These are phyloP conservation scores for Quercus dentata DNA, from an alignment of 306 rosid genomes.

Conservation along the genomic window DNA sequence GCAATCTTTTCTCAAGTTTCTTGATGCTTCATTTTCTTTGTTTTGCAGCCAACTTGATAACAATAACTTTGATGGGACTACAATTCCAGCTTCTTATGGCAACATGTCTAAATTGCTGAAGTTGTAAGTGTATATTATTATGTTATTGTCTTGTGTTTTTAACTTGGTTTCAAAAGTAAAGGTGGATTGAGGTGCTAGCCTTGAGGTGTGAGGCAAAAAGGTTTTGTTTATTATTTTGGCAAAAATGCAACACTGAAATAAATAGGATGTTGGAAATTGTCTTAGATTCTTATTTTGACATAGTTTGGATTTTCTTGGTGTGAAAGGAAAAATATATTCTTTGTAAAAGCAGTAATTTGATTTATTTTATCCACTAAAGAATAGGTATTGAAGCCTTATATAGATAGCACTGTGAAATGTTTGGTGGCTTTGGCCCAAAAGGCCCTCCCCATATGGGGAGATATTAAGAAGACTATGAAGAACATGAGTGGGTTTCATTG, in stretches of 20 bases:
- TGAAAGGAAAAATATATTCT: no score
- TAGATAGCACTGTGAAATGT: no score
- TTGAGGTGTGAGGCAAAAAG: not conserved
- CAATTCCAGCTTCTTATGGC: slow-evolving; percentile 64
- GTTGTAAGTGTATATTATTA: slow-evolving; percentile 53
- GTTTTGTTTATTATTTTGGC: not conserved
- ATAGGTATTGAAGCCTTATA: no score
- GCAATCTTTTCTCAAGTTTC: slow-evolving; percentile 6
- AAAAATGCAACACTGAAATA: not conserved
- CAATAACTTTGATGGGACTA: slow-evolving; percentile 65
- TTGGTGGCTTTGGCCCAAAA: no score
- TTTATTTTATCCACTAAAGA: no score
- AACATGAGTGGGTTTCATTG: no score
- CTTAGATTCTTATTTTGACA: no score
- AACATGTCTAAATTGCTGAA: slow-evolving; percentile 56
- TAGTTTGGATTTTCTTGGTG: no score
- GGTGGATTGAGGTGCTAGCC: not conserved
- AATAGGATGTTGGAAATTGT: not conserved
- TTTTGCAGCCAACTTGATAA: slow-evolving; percentile 88
- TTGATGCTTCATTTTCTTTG: slow-evolving; percentile 14
- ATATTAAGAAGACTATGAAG: no score
- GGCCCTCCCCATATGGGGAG: no score
- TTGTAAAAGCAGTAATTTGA: no score
- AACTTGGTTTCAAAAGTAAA: slow-evolving; percentile 11
- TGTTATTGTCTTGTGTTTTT: not conserved